Evolutionary conservation across 2,329 filamentous ascomycete species (phyloP).

Genomic region (Ceratocystis harringtonii): DNA sequence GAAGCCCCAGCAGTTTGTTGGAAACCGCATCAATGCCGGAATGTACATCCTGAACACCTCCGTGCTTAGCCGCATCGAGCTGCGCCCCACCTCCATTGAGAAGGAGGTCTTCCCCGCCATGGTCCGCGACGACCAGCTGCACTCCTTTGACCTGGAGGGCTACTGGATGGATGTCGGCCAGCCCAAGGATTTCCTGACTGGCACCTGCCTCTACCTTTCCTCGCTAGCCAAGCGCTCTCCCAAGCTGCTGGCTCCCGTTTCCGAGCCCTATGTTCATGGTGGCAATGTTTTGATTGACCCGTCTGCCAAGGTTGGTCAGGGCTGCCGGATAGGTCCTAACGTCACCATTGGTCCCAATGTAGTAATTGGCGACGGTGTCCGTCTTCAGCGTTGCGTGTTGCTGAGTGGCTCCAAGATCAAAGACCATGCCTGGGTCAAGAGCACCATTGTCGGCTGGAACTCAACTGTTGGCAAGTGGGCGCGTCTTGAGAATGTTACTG

Average conservation of each 20-base stretch:
- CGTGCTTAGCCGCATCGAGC: constrained; percentile 79
- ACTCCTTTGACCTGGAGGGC: constrained; percentile 91
- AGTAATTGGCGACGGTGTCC: constrained; percentile 82
- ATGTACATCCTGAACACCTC: constrained; percentile 96
- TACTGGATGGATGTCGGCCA: constrained; percentile 99
- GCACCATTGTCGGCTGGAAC: constrained; percentile 97
- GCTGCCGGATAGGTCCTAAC: constrained; percentile 95
- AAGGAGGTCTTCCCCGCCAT: constrained; percentile 97
- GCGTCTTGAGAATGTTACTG: constrained; percentile 92
- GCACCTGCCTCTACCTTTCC: constrained; percentile 90
- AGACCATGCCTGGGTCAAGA: constrained; percentile 98
- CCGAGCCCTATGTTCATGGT: constrained; percentile 70
- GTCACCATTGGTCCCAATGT: constrained; percentile 91
- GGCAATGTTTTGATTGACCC: constrained; percentile 94
- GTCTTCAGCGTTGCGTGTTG: constrained; percentile 83
- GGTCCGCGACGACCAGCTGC: constrained; percentile 73
- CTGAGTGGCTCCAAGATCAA: constrained; percentile 86
- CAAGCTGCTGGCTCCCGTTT: constrained; percentile 60
- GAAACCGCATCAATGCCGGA: constrained; percentile 96
- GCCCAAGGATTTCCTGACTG: constrained; percentile 93
- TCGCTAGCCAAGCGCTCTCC: constrained; percentile 81
- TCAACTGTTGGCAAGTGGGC: constrained; percentile 92
- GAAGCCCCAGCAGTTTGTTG: constrained; percentile 97
- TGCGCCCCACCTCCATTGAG: constrained; percentile 93
- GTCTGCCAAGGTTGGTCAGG: constrained; percentile 89